Percentiles rank a stretch among this genome's conserved stretches.
Evolutionary conservation across 257 asterid species (phyloP).

Genomic region (Lycium barbarum): DNA sequence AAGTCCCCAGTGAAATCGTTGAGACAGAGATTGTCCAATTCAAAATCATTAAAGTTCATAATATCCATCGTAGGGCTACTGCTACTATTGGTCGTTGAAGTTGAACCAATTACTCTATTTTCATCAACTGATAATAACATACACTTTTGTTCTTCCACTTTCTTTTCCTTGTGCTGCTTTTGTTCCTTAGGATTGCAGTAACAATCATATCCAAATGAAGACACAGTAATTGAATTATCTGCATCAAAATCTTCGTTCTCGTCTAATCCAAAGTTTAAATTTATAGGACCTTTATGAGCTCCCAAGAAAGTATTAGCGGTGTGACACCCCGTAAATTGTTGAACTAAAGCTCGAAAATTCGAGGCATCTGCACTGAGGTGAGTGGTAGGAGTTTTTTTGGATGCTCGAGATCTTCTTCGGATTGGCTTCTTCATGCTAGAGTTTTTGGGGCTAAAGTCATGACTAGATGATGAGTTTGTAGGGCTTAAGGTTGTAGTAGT

Average conservation of each 20-base stretch:
- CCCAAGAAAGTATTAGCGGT: slow-evolving; percentile 35
- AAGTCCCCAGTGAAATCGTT: slow-evolving; percentile 25
- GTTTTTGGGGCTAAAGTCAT: slow-evolving; percentile 25
- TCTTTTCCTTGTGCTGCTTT: background rate
- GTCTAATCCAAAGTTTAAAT: slow-evolving; percentile 50
- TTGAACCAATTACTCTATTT: background rate
- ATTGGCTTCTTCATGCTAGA: slow-evolving; percentile 19
- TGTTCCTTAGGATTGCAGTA: background rate
- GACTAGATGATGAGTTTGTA: slow-evolving; percentile 17
- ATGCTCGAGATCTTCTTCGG: slow-evolving; percentile 40
- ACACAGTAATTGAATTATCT: background rate
- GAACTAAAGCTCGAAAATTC: slow-evolving; percentile 47
- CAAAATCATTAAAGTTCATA: slow-evolving; percentile 22
- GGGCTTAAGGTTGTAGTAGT: background rate
- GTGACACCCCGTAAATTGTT: slow-evolving; percentile 69
- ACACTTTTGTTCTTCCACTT: background rate
- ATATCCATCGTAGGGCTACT: slow-evolving; percentile 17
- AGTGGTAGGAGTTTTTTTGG: slow-evolving; percentile 41
- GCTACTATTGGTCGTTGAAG: background rate
- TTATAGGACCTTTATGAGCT: slow-evolving; percentile 59
- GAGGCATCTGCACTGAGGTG: slow-evolving; percentile 34
- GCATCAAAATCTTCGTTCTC: slow-evolving; percentile 9
- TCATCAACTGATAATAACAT: background rate
- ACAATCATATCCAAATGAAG: slow-evolving; percentile 18
- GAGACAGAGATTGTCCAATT: slow-evolving; percentile 21